Evolutionary conservation across 768 basidiomycete genomes (phyloP), one percentile per base, ranked within the genome.

Genomic region (Cyclocybe aegerita): DNA sequence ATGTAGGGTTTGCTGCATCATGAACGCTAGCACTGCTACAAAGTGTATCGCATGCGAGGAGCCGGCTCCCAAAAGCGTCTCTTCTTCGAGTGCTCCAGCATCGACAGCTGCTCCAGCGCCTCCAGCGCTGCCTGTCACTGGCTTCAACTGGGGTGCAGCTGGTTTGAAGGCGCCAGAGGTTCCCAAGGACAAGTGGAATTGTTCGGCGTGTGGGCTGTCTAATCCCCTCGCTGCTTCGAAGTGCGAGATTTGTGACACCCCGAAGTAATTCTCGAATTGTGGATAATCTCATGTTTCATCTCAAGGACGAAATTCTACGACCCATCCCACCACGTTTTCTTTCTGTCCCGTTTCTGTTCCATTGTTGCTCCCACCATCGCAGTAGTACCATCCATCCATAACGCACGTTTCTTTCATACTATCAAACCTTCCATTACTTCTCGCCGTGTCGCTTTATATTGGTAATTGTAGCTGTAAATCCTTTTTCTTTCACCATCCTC

Each of bases 71-170:
- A 32, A 8, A 3, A 8, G 15, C 31, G 31, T 16, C 9, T 34
- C 49, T 11, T 36, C 43, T 9, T 35, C 37, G 9, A 15, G 52
- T 11, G n/a, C 40, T 12, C 33, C 16, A 43, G 3, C 48, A 15
- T 17, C 46, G 9, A 9, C 32, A n/a, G 16, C n/a, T n/a, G 40
- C 43, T 9, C 29, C 53, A 45, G 29, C 39, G 34, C 39, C 54
- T 17, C 36, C 43, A 34, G 31, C 45, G 41, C 50, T 34, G 31
- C 15, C 44, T 7, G 39, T 41, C 4, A 68, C 71, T 31, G 70
- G 70, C 35, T 86, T 86, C 56, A 71, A 85, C 55, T 86, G 81
- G 78, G 70, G 72, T 4, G 83, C 80, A 7, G 81, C 81, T 0
- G 84, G 82, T 2, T 61, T 78, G 46, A 81, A 76, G 52, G 64